Base-by-base conservation (phyloP, 1,284 basidiomycete species). In the Tranzscheliella williamsii region DNA sequence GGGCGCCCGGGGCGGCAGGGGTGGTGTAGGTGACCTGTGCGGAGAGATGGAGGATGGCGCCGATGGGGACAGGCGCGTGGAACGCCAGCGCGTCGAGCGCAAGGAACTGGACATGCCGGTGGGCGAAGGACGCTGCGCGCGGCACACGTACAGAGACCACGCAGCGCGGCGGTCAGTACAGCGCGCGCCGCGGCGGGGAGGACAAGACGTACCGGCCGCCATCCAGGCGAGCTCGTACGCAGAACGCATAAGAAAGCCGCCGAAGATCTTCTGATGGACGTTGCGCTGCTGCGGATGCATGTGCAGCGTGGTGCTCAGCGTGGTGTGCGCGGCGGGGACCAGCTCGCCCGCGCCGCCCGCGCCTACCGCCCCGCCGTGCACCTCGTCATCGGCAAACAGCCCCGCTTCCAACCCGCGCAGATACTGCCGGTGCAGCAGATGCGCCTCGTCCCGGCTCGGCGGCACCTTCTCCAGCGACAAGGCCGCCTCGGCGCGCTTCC, bases 141-240 rank as follows among this genome's bases (percentile, higher is more conserved):
- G 30, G 18, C 17, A 18, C 31, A 33, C 9, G 8, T 27, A 15
- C 26, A 27, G n/a, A n/a, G n/a, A n/a, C n/a, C n/a, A n/a, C n/a
- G n/a, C n/a, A n/a, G n/a, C n/a, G n/a, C n/a, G n/a, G n/a, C n/a
- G 26, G 26, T 29, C 26, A 29, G 26, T 29, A 9, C 9, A 29
- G 9, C n/a, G 26, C 9, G 26, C 26, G 9, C 26, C 9, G 9
- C 9, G 26, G 26, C 26, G 9, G 26, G n/a, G 26, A 9, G 26
- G n/a, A n/a, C 26, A 16, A 33, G 9, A 51, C 40, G 42, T 42
- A 49, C 71, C 73, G 0, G 72, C 76, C 2, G 63, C 72, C 47
- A 75, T 67, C 60, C 73, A 79, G 2, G 77, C 78, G 1, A 75
- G 61, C 55, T 79, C 78, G 67, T 78, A 79, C 1, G 78, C 73